Percentiles rank a stretch among this genome's conserved stretches.
Conservation (phyloP, 352 stramenopile genomes). For the Phytophthora boehmeriae region DNA sequence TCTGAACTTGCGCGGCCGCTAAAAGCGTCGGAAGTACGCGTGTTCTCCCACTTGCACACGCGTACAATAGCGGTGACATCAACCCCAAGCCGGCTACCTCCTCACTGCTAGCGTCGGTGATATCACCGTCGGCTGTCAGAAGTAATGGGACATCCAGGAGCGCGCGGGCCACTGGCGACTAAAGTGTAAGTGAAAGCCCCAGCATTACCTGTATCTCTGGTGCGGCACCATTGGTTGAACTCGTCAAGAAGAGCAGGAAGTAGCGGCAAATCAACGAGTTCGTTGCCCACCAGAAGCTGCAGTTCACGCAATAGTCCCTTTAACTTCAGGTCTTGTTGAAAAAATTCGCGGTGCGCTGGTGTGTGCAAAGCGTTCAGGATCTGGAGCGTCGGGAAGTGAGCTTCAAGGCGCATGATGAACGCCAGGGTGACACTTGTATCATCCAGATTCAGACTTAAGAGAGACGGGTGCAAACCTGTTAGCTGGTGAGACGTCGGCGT, state of each 20-base stretch:
- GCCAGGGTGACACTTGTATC: slow-evolving; percentile 60
- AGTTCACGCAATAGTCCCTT: slow-evolving; percentile 43
- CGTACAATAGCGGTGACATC: slow-evolving; percentile 64
- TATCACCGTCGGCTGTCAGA: slow-evolving; percentile 3
- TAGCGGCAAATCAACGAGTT: slow-evolving; percentile 67
- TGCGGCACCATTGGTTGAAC: slow-evolving; percentile 39
- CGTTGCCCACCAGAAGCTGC: slow-evolving; percentile 58
- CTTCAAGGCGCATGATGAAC: slow-evolving; percentile 58
- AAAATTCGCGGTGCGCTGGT: slow-evolving; percentile 69
- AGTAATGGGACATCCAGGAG: slow-evolving; percentile 71
- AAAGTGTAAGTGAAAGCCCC: slow-evolving; percentile 61
- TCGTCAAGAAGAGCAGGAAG: slow-evolving; percentile 58
- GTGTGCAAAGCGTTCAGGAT: slow-evolving; percentile 70
- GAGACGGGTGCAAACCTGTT: slow-evolving; percentile 63
- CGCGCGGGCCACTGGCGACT: slow-evolving; percentile 31
- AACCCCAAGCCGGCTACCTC: slow-evolving; percentile 18
- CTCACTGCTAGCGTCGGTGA: slow-evolving; percentile 4
- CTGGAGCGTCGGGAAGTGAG: slow-evolving; percentile 66
- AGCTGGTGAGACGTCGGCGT: slow-evolving; percentile 19
- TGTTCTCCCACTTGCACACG: slow-evolving; percentile 61
- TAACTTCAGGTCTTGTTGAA: slow-evolving; percentile 42
- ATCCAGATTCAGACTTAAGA: slow-evolving; percentile 61
- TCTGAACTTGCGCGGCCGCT: slow-evolving; percentile 23
- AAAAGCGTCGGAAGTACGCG: slow-evolving; percentile 54
- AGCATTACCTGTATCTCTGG: slow-evolving; percentile 2